Conservation (phyloP, 257 asterid genomes). For the Plantago elongata region DNA sequence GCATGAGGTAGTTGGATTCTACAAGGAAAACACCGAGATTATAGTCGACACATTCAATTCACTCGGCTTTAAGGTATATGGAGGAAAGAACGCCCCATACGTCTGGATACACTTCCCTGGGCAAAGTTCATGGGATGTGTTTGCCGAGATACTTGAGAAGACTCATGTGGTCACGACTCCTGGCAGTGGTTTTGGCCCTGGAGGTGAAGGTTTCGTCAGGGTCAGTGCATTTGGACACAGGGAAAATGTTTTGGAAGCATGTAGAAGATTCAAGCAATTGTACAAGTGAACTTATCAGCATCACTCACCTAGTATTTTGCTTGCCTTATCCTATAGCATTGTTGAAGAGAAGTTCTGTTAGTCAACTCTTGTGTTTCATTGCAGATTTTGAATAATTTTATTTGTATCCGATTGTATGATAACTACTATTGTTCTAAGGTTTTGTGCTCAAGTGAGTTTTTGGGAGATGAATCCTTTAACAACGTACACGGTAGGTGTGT, state of each 20-base stretch:
- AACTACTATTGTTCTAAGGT: too few relatives aligned
- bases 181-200: constrained; percentile 97
- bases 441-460: too few relatives aligned
- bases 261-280: constrained; percentile 88
- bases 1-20: constrained; percentile 83
- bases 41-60: constrained; percentile 81
- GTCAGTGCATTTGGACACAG: constrained; percentile 93
- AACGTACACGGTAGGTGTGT: too few relatives aligned
- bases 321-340: background rate
- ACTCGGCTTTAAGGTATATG: constrained; percentile 90
- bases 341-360: background rate
- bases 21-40: constrained; percentile 82
- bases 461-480: too few relatives aligned
- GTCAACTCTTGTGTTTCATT: too few relatives aligned
- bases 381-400: too few relatives aligned
- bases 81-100: constrained; percentile 93
- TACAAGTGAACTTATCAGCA: constrained; percentile 42
- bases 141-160: constrained; percentile 84
- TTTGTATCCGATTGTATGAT: too few relatives aligned
- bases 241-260: constrained; percentile 85
- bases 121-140: constrained; percentile 95
- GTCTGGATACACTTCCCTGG: constrained; percentile 95
- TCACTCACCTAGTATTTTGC: background rate
- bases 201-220: constrained; percentile 88
- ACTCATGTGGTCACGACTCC: constrained; percentile 94